These are phyloP conservation scores for Zizania latifolia DNA, from an alignment of 176 grass and related monocot species.

Conservation along the genomic window DNA sequence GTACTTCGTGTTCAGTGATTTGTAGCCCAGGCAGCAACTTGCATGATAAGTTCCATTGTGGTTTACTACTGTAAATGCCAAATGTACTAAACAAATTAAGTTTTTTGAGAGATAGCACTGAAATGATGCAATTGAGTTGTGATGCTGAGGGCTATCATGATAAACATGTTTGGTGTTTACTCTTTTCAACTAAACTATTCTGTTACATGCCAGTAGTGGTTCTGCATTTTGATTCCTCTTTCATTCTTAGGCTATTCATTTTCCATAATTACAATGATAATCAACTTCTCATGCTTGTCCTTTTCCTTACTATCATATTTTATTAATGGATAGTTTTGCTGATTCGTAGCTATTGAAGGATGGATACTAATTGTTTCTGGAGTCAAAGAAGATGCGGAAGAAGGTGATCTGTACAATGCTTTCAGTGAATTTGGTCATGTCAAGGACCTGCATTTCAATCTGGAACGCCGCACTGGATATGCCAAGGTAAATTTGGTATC, in stretches of 20 bases:
- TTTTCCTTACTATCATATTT: not conserved
- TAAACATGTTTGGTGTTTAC: not conserved
- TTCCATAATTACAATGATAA: not conserved
- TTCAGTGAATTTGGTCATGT: constrained; percentile 52
- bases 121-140: not conserved
- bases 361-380: constrained; percentile 50
- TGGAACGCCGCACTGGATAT: constrained; percentile 51
- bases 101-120: not conserved
- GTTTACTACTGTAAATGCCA: not conserved
- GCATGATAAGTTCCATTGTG: not conserved
- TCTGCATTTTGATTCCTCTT: not conserved
- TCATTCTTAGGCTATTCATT: not conserved
- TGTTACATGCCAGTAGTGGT: not conserved
- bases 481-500: constrained; percentile 45
- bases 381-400: constrained; percentile 49
- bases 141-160: not conserved
- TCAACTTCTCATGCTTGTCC: not conserved
- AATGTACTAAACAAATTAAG: not conserved
- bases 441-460: constrained; percentile 55
- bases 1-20: not conserved
- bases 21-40: not conserved
- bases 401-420: constrained; percentile 44
- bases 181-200: not conserved
- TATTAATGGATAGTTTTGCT: constrained; percentile 9
- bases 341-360: constrained; percentile 45